A percentile compares a stretch with the other conserved stretches of the same genome.
phyloP scores from a whole-genome alignment of 208 protist species.

The Wallacemonas collosoma region DNA sequence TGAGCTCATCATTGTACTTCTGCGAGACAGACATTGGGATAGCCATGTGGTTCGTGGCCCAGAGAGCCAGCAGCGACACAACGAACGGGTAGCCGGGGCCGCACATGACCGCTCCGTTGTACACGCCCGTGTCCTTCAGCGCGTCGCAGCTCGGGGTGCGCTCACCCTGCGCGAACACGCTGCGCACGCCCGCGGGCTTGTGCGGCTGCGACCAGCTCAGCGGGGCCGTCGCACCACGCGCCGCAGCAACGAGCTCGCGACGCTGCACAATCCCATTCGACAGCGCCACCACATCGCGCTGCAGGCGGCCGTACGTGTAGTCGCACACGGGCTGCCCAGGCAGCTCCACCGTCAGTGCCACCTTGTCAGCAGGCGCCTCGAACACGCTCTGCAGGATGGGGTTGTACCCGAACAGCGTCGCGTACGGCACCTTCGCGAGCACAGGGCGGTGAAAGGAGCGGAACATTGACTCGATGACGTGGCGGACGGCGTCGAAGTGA shows the following conservation, averaged over 20 bases:
- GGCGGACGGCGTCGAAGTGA: no score
- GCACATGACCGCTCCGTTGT: constrained; percentile 63
- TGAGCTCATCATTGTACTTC: constrained; percentile 74
- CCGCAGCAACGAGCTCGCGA: constrained; percentile 39
- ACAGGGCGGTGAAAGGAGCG: constrained; percentile 18
- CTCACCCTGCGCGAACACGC: constrained; percentile 65
- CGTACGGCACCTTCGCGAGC: constrained; percentile 62
- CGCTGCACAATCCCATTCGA: constrained; percentile 60
- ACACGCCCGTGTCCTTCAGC: constrained; percentile 66
- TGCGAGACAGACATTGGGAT: constrained; percentile 75
- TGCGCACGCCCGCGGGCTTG: constrained; percentile 50
- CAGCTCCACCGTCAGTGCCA: constrained; percentile 75
- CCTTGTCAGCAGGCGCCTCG: constrained; percentile 45
- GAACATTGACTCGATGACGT: constrained; percentile 36
- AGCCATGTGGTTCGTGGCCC: constrained; percentile 77
- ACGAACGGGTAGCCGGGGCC: constrained; percentile 74
- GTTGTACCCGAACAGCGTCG: constrained; percentile 80
- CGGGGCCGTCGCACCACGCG: constrained; percentile 30
- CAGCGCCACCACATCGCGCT: constrained; percentile 75
- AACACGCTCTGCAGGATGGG: constrained; percentile 72
- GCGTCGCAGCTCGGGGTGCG: constrained; percentile 65
- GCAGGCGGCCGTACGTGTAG: constrained; percentile 83
- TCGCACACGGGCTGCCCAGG: constrained; percentile 25
- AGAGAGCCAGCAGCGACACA: constrained; percentile 72
- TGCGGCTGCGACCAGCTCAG: constrained; percentile 72